Conservation (phyloP, 75 land plant species). For the Gnetum montanum region DNA sequence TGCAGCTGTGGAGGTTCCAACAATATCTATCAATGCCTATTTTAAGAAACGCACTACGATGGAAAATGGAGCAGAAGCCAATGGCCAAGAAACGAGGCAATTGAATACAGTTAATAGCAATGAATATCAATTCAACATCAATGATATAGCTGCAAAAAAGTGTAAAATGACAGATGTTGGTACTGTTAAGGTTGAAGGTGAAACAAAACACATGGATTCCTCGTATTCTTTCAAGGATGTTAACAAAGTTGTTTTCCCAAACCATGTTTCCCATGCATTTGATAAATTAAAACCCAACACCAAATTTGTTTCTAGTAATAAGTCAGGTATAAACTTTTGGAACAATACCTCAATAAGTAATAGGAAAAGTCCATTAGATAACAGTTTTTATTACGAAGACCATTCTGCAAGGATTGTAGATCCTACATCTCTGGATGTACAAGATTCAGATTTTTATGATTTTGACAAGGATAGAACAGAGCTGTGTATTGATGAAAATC, state of each 20-base stretch:
- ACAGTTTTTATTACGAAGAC: no score
- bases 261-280: neutral
- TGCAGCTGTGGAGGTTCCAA: neutral
- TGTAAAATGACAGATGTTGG: neutral
- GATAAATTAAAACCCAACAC: neutral
- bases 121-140: neutral
- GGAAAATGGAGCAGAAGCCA: neutral
- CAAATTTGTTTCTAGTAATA: neutral
- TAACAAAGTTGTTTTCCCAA: neutral
- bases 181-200: neutral
- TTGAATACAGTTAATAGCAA: neutral
- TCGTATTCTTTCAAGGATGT: neutral
- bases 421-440: conserved; percentile 27
- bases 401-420: neutral
- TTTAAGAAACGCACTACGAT: neutral
- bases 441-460: conserved; percentile 64
- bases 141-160: neutral
- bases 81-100: neutral
- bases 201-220: no score
- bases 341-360: neutral
- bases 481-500: conserved; percentile 51
- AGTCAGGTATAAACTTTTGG: neutral
- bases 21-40: neutral
- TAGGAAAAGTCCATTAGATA: no score
- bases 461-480: conserved; percentile 61